Percentiles rank a stretch among this genome's conserved stretches.
phyloP scores from a whole-genome alignment of 1,284 basidiomycete species.

The Laetiporus sulphureus region DNA sequence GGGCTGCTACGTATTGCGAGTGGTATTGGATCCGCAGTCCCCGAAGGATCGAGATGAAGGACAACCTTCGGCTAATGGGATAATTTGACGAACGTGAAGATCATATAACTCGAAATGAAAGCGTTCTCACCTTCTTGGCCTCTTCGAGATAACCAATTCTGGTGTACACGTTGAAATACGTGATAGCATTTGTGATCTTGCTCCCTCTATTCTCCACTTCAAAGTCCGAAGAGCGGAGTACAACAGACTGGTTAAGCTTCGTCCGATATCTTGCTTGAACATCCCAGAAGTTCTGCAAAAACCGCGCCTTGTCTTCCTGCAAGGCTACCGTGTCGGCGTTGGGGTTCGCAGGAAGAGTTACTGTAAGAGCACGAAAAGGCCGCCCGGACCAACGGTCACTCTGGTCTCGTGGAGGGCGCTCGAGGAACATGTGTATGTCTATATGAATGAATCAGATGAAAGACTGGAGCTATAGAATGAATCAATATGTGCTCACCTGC shows the following conservation, averaged over 20 bases:
- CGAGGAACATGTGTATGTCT: constrained; percentile 85
- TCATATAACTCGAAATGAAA: not conserved
- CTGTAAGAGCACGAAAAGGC: constrained; percentile 69
- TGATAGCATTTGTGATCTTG: constrained; percentile 59
- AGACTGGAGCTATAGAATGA: too few species aligned
- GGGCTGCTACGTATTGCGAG: constrained; percentile 65
- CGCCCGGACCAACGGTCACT: constrained; percentile 80
- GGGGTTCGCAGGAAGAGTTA: constrained; percentile 66
- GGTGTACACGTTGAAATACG: constrained; percentile 84
- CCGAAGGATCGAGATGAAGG: constrained; percentile 73
- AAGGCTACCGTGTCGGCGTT: constrained; percentile 60
- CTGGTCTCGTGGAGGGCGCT: constrained; percentile 74
- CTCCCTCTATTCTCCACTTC: constrained; percentile 64
- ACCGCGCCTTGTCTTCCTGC: constrained; percentile 68
- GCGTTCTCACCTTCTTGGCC: constrained; percentile 57
- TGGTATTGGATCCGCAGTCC: constrained; percentile 68
- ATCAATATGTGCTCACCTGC: constrained; percentile 47
- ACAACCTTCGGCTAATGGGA: constrained; percentile 80
- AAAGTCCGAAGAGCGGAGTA: constrained; percentile 60
- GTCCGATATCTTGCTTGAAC: constrained; percentile 77
- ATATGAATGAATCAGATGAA: not conserved
- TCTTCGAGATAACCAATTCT: constrained; percentile 70
- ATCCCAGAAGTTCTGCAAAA: constrained; percentile 81
- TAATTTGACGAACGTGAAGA: not conserved
- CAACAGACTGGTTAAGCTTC: constrained; percentile 60